Base-by-base conservation (phyloP, 768 basidiomycete genomes). In the Kwoniella sp. region DNA sequence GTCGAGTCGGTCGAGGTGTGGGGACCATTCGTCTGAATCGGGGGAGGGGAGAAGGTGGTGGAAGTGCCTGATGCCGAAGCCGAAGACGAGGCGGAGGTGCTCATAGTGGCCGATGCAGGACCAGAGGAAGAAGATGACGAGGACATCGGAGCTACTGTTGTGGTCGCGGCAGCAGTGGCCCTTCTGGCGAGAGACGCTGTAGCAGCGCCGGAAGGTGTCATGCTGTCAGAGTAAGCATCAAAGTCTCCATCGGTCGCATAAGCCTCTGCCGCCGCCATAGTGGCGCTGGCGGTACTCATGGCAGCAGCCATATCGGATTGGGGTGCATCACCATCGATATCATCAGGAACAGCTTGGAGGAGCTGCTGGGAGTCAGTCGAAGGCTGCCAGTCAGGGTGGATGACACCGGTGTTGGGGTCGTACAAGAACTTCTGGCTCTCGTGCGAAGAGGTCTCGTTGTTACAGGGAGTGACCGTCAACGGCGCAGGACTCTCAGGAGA, bases 341-440 rank as follows among this genome's bases (percentile, higher is more conserved):
- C 67, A 59, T 74, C 68, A 12, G 69, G 63, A 7, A 75, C 65
- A 55, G 66, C 38, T 54, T 67, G 62, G 20, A 71, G 45, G 25
- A 67, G 31, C 59, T 67, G 58, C 38, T 66, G 66, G 22, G 67
- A 41, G 9, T 62, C 58, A 23, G 66, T 31, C 15, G 70, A 63
- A 67, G 45, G 72, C 63, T 75, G 73, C 83, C 85, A 86, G 71
- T 86, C 84, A 2, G 90, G 90, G 28, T 79, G 81, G 60, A 91
- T 73, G 23, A 81, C 79, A 7, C 86, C 85, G 12, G 83, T 85
- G 0, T 60, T 64, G 15, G 80, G 73, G 68, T 88, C 81, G 74
- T 85, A 90, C 31, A 84, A 77, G 77, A 90, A 91, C 4, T 82
- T 68, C 76, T 91, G 89, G 67, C 85, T 87, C 70, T 78, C 79